These are phyloP conservation scores for Crucihimalaya himalaica DNA, from an alignment of 345 rosid species.

Conservation along the genomic window DNA sequence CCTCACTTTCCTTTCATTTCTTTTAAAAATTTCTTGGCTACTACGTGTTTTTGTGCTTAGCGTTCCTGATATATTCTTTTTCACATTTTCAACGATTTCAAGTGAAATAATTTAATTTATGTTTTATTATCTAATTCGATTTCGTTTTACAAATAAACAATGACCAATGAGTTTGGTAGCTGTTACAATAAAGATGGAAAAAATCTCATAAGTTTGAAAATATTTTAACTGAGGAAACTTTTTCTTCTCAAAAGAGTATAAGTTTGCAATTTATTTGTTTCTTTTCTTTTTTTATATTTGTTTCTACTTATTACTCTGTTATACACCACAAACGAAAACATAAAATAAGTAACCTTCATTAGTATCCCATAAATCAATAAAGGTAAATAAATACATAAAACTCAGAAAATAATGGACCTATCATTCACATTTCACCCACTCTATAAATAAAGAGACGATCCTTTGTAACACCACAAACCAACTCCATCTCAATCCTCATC, in stretches of 20 bases:
- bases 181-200: background rate
- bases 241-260: background rate
- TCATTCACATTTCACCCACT: conserved; percentile 23
- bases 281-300: background rate
- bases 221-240: background rate
- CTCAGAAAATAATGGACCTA: conserved; percentile 14
- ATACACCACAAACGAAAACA: background rate
- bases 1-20: background rate
- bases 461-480: conserved; percentile 15
- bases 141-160: background rate
- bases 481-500: conserved; percentile 11
- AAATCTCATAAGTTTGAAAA: background rate
- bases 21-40: background rate
- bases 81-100: background rate
- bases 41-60: conserved; percentile 3
- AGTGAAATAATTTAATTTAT: background rate
- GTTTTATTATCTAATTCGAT: background rate
- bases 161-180: background rate
- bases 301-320: background rate
- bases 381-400: background rate
- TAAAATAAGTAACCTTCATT: background rate
- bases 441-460: conserved; percentile 26
- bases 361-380: background rate
- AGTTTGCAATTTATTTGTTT: background rate
- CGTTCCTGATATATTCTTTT: background rate